Conservation (phyloP, 1,284 basidiomycete species). For the Fomes fomentarius region DNA sequence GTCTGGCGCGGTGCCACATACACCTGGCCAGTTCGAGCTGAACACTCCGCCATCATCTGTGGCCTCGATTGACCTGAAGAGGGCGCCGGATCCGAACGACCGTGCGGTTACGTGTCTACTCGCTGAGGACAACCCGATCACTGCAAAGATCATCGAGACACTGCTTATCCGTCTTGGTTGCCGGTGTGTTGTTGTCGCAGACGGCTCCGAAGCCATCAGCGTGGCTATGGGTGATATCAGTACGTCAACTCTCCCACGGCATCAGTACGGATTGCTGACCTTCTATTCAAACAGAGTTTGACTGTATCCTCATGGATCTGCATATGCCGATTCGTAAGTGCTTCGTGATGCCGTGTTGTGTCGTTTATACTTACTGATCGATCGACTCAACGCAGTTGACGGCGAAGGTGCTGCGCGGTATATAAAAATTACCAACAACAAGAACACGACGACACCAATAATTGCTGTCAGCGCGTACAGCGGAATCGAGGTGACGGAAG, state of each 20-base stretch:
- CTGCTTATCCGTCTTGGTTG: slow-evolving; percentile 91
- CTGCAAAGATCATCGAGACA: slow-evolving; percentile 94
- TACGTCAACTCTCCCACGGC: slow-evolving; percentile 47
- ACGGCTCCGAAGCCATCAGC: slow-evolving; percentile 96
- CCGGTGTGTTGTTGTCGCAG: slow-evolving; percentile 90
- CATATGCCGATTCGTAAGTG: slow-evolving; percentile 87
- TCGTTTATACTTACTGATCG: slow-evolving; percentile 11
- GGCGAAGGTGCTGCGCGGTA: slow-evolving; percentile 92
- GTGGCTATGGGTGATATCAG: slow-evolving; percentile 97
- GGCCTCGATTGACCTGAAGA: slow-evolving; percentile 74
- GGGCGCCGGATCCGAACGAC: slow-evolving; percentile 71
- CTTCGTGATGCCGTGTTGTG: neutral
- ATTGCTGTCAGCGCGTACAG: slow-evolving; percentile 90
- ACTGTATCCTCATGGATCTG: slow-evolving; percentile 88
- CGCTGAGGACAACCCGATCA: slow-evolving; percentile 98
- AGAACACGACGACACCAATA: slow-evolving; percentile 88
- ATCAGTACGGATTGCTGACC: slow-evolving; percentile 15
- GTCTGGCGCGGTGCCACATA: slow-evolving; percentile 60
- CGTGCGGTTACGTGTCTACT: slow-evolving; percentile 89
- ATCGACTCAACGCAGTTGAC: slow-evolving; percentile 59
- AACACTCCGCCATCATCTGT: slow-evolving; percentile 77
- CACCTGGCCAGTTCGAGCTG: slow-evolving; percentile 52
- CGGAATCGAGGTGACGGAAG: slow-evolving; percentile 63
- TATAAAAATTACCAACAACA: slow-evolving; percentile 94
- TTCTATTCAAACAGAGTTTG: slow-evolving; percentile 63